These are phyloP conservation scores for Boletus speciosus DNA, from an alignment of 768 basidiomycete genomes.

Conservation along the genomic window DNA sequence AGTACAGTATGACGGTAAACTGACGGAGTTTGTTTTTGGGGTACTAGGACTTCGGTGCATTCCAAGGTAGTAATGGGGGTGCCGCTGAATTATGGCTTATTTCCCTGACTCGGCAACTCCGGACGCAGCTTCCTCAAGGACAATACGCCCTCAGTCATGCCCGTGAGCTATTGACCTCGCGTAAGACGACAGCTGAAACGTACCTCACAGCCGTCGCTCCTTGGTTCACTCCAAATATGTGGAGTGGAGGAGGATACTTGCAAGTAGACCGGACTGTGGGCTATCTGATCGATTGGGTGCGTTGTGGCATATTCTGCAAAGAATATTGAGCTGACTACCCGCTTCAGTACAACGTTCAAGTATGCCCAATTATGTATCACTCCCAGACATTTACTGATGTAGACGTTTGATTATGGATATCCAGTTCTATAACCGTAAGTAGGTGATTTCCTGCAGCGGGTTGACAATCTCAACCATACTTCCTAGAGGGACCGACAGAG, in stretches of 20 bases:
- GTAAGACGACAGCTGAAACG: too few relatives aligned
- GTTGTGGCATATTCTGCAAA: not conserved
- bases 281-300: constrained; percentile 43
- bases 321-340: not conserved
- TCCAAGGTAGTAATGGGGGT: constrained; percentile 35
- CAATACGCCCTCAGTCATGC: constrained; percentile 35
- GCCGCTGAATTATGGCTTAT: constrained; percentile 46
- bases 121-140: constrained; percentile 30
- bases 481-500: constrained; percentile 35
- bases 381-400: not conserved
- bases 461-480: not conserved
- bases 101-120: constrained; percentile 30
- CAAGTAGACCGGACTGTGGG: constrained; percentile 38
- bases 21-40: not conserved
- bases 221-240: constrained; percentile 37
- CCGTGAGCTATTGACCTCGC: constrained; percentile 20
- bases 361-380: constrained; percentile 2
- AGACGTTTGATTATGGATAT: not conserved
- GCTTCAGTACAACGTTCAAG: constrained; percentile 43
- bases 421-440: constrained; percentile 23
- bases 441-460: not conserved
- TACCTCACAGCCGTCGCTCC: constrained; percentile 38
- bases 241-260: constrained; percentile 41
- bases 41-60: constrained; percentile 55
- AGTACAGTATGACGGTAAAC: not conserved